Conservation (phyloP, 805 yeast genomes). For the Saccharomycopsis babjevae region DNA sequence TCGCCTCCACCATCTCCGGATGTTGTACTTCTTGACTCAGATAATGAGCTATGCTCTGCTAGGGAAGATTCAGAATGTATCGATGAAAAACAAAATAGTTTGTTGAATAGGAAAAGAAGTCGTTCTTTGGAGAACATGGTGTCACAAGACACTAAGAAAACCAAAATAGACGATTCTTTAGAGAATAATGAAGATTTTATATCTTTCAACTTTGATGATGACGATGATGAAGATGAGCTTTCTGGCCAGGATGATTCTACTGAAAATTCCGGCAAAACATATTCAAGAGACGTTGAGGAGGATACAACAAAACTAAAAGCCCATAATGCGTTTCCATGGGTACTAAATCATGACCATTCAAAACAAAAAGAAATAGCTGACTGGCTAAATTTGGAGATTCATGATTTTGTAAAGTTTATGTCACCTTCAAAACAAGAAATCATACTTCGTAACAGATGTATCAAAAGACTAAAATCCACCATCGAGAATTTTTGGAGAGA, state of each 20-base stretch:
- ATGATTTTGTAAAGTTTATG: slow-evolving; percentile 73
- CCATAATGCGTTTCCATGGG: slow-evolving; percentile 48
- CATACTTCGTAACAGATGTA: slow-evolving; percentile 51
- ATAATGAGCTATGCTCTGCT: background rate
- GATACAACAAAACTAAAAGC: slow-evolving; percentile 1
- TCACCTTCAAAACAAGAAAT: slow-evolving; percentile 78
- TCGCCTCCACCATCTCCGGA: background rate
- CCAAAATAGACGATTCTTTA: slow-evolving; percentile 22
- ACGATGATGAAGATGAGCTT: slow-evolving; percentile 18
- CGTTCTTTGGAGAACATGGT: background rate
- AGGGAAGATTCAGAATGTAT: background rate
- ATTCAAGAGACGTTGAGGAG: slow-evolving; percentile 13
- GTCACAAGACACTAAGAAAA: background rate
- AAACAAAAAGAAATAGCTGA: slow-evolving; percentile 69
- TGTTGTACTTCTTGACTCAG: slow-evolving; percentile 1
- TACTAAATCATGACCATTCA: slow-evolving; percentile 66
- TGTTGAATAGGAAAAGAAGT: background rate
- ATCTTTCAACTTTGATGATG: slow-evolving; percentile 28
- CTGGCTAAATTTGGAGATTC: slow-evolving; percentile 80
- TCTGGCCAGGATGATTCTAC: too few species aligned
- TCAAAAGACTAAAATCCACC: slow-evolving; percentile 45
- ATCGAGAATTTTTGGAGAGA: slow-evolving; percentile 60
- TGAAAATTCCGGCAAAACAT: too few species aligned
- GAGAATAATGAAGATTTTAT: slow-evolving; percentile 34
- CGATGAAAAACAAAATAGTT: background rate